These are phyloP conservation scores for Saitozyma sp. DNA, from an alignment of 768 basidiomycete genomes.

Conservation along the genomic window DNA sequence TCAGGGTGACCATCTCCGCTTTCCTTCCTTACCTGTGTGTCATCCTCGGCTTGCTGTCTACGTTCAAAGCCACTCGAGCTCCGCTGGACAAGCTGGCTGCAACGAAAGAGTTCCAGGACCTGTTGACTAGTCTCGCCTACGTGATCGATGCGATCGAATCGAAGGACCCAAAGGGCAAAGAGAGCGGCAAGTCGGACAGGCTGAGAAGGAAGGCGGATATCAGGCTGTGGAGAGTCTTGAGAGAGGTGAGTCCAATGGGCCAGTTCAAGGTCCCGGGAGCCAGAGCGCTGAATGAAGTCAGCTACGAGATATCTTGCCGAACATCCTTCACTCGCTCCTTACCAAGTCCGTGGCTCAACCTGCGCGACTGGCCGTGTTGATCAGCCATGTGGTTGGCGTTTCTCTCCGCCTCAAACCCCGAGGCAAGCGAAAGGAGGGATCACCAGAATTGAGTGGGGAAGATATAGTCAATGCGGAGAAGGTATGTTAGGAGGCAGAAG, in stretches of 20 bases:
- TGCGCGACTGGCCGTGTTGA: slow-evolving; percentile 57
- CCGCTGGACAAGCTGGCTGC: slow-evolving; percentile 19
- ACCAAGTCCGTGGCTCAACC: slow-evolving; percentile 59
- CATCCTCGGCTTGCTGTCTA: slow-evolving; percentile 25
- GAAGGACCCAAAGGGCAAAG: slow-evolving; percentile 22
- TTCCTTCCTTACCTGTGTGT: slow-evolving; percentile 36
- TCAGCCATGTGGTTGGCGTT: slow-evolving; percentile 72
- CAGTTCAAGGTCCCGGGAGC: not conserved
- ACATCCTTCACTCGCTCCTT: slow-evolving; percentile 62
- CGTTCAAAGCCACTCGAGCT: slow-evolving; percentile 23
- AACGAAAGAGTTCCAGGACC: slow-evolving; percentile 29
- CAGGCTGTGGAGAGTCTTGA: slow-evolving; percentile 33
- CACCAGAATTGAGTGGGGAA: no score
- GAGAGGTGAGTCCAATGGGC: slow-evolving; percentile 21
- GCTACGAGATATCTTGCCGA: slow-evolving; percentile 32
- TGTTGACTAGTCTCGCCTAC: slow-evolving; percentile 36
- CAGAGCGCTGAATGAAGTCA: slow-evolving; percentile 8
- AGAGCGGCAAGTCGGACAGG: slow-evolving; percentile 24
- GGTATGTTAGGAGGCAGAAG: slow-evolving; percentile 54
- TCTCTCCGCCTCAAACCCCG: slow-evolving; percentile 59
- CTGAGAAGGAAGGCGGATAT: slow-evolving; percentile 28
- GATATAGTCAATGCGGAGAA: slow-evolving; percentile 11
- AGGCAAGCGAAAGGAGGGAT: slow-evolving; percentile 52
- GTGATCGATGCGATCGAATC: slow-evolving; percentile 41
- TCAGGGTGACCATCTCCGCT: slow-evolving; percentile 27